These are phyloP conservation scores for Miscanthus lutarioriparius DNA, from an alignment of 176 grass and related monocot species.

Conservation along the genomic window DNA sequence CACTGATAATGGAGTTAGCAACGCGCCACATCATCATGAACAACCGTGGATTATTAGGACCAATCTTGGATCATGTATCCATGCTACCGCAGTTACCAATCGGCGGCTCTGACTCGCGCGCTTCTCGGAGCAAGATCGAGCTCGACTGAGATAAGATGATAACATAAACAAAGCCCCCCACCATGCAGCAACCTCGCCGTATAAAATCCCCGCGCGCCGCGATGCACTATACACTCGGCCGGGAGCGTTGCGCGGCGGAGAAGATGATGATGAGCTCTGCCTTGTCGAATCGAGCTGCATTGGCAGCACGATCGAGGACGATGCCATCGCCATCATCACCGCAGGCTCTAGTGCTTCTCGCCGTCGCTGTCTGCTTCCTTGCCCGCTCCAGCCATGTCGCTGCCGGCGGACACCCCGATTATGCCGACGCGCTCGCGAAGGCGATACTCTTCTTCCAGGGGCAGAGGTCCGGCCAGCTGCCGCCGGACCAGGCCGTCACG, in stretches of 20 bases:
- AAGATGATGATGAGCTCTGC: neutral
- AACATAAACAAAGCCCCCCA: neutral
- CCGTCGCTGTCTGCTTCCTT: neutral
- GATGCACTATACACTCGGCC: neutral
- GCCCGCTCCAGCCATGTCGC: neutral
- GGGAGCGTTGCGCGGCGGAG: neutral
- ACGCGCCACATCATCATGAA: neutral
- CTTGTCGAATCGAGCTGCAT: neutral
- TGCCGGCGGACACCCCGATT: slow-evolving; percentile 46
- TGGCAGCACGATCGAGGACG: neutral
- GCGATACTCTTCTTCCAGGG: slow-evolving; percentile 89
- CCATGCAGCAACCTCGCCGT: slow-evolving; percentile 14
- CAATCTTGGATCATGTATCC: slow-evolving; percentile 9
- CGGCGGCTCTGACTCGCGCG: neutral
- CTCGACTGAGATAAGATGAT: neutral
- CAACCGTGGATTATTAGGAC: neutral
- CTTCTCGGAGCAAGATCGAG: slow-evolving; percentile 20
- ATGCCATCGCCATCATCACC: neutral
- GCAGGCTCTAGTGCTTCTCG: slow-evolving; percentile 13
- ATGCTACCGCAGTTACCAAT: neutral
- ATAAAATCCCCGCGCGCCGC: neutral
- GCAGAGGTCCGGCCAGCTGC: slow-evolving; percentile 79
- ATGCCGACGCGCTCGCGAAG: slow-evolving; percentile 72
- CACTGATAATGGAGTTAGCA: neutral
- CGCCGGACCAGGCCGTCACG: slow-evolving; percentile 57